Conservation (phyloP, 2,329 filamentous ascomycete genomes). For the Mycosphaerelloides madeirae region DNA sequence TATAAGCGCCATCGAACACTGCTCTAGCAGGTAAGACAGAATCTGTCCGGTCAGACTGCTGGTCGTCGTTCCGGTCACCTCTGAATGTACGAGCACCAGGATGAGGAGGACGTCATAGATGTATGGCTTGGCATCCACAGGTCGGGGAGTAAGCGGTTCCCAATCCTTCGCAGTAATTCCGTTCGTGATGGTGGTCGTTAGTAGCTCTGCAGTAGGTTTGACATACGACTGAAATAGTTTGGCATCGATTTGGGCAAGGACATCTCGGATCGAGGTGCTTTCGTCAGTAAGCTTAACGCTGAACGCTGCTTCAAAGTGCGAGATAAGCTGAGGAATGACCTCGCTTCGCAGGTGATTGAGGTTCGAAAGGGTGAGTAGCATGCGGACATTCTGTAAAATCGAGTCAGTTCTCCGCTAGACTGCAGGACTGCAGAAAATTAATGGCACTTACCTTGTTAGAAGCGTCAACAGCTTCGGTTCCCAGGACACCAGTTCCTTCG, state of each 20-base stretch:
- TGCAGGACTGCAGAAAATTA: neutral
- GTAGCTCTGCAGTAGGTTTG: conserved; percentile 63
- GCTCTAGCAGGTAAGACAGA: conserved; percentile 79
- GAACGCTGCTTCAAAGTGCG: conserved; percentile 89
- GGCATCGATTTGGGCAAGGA: conserved; percentile 82
- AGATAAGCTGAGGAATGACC: conserved; percentile 80
- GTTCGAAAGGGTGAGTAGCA: conserved; percentile 91
- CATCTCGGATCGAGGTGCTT: conserved; percentile 83
- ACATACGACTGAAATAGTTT: conserved; percentile 92
- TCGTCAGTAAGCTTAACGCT: conserved; percentile 93
- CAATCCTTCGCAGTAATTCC: conserved; percentile 70
- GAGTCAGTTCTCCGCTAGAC: neutral
- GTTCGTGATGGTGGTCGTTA: conserved; percentile 65
- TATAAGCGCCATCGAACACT: conserved; percentile 74
- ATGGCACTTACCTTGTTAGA: conserved; percentile 46
- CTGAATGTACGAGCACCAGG: conserved; percentile 83
- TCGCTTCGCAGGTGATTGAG: conserved; percentile 76
- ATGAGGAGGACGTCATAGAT: conserved; percentile 81
- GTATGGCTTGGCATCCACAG: conserved; percentile 76
- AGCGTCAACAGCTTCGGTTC: conserved; percentile 49
- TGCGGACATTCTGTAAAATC: conserved; percentile 54
- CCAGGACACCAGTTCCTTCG: conserved; percentile 34
- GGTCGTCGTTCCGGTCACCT: conserved; percentile 45
- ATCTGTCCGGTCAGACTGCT: conserved; percentile 73
- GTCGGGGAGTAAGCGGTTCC: conserved; percentile 46